Conservation (phyloP, 192 early-diverging fungal species). For the Coemansia sp. region DNA sequence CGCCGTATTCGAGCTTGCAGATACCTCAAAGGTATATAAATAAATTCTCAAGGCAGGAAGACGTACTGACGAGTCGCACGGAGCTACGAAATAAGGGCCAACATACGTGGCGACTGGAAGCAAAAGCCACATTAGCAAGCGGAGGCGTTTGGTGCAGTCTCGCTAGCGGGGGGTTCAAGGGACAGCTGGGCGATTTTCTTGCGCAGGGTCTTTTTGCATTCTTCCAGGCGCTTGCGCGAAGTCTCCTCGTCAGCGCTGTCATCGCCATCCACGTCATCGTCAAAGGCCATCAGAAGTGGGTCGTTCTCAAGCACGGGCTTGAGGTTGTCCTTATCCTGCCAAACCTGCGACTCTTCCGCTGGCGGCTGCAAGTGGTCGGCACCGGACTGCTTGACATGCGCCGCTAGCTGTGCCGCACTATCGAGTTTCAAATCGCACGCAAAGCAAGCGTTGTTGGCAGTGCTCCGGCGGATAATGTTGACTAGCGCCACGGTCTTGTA, state of each 20-base stretch:
- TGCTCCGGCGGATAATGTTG: slow-evolving; percentile 80
- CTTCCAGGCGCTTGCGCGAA: slow-evolving; percentile 32
- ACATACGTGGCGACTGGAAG: neutral
- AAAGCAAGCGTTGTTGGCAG: slow-evolving; percentile 68
- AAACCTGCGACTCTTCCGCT: slow-evolving; percentile 58
- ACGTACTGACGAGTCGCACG: too few species aligned
- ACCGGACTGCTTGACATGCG: slow-evolving; percentile 66
- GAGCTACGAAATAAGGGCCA: neutral
- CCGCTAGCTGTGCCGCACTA: slow-evolving; percentile 46
- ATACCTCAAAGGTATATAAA: too few species aligned
- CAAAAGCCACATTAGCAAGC: neutral
- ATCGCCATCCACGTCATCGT: slow-evolving; percentile 63
- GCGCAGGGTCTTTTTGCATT: slow-evolving; percentile 39
- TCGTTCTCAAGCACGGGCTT: slow-evolving; percentile 86
- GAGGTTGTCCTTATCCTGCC: slow-evolving; percentile 76
- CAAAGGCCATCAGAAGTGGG: slow-evolving; percentile 77
- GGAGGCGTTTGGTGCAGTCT: neutral
- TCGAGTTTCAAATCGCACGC: slow-evolving; percentile 65
- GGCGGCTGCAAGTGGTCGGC: slow-evolving; percentile 60
- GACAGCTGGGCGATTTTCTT: slow-evolving; percentile 27
- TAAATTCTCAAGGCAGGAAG: too few species aligned
- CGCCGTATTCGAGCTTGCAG: too few species aligned
- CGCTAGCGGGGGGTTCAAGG: slow-evolving; percentile 11
- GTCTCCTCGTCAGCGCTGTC: slow-evolving; percentile 28
- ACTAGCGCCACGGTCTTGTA: slow-evolving; percentile 83